Base-by-base conservation (phyloP, 225 moss, liverwort and hornwort genomes). In the Polytrichum commune region DNA sequence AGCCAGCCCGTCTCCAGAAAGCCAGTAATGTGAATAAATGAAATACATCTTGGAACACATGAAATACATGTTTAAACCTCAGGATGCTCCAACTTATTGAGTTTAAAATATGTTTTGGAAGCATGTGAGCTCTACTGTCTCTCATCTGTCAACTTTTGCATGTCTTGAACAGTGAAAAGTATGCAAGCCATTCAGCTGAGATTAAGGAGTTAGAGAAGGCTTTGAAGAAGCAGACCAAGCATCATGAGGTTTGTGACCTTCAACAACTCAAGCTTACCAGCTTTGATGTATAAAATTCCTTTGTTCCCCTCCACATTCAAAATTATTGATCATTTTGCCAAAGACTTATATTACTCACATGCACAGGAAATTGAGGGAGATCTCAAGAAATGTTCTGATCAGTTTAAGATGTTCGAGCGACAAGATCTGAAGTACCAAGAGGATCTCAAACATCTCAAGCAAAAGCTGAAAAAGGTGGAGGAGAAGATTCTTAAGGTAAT, bases 361-460 rank as follows among this genome's bases (percentile, higher is more conserved):
- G 46, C 18, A 58, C 78, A 98, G 97, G 90, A 78, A n/a, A 67
- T 91, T 72, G 90, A 93, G 77, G 78, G 79, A 55, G 97, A 98
- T n/a, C 71, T 98, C 55, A 98, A 93, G 87, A 85, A 61, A 55
- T 93, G 88, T 75, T 83, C 85, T 75, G 95, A 98, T 53, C 83
- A 88, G 70, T 98, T 98, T 70, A 93, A 98, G 71, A 75, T 73
- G 53, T 95, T 89, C 64, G 97, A 98, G 75, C 91, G 94, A 70
- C 95, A 91, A 84, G 97, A 95, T 73, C 78, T 95, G 23, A 98
- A 98, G 73, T 93, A 95, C 77, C 91, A 93, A 73, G 97, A 98
- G 86, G 97, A 98, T 84, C 76, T 98, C 53, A 98, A 93, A 77
- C 95, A 98, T 85, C 78, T 94, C 76, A 95, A 91, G 77, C 88